Percentiles rank a stretch among this genome's conserved stretches.
These are phyloP conservation scores for Fonsecaea erecta DNA, from an alignment of 2,329 filamentous ascomycete species.

Conservation along the genomic window DNA sequence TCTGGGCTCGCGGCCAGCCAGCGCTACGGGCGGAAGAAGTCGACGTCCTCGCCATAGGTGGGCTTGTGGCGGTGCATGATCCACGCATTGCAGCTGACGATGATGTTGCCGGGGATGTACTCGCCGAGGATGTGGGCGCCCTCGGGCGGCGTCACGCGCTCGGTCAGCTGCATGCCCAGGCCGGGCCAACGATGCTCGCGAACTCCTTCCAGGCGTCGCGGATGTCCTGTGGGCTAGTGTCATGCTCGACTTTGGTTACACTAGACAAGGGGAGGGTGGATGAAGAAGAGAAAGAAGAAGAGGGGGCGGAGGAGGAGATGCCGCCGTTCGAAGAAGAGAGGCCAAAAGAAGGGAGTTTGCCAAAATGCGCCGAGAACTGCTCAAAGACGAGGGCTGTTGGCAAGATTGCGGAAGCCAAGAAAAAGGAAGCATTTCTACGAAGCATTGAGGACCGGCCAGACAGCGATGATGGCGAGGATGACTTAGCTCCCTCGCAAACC, in stretches of 20 bases:
- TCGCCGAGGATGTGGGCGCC: conserved; percentile 40
- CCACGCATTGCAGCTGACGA: conserved; percentile 43
- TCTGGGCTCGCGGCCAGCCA: conserved; percentile 58
- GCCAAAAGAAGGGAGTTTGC: conserved; percentile 87
- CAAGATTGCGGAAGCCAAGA: conserved; percentile 86
- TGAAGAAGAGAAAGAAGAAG: too few relatives aligned
- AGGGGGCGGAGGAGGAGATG: conserved; percentile 94
- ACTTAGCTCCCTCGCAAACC: conserved; percentile 58
- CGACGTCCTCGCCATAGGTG: conserved; percentile 42
- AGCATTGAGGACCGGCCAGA: conserved; percentile 82
- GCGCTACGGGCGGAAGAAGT: conserved; percentile 65
- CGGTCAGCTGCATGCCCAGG: conserved; percentile 42
- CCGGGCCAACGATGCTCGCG: conserved; percentile 45
- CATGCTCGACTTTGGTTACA: too few relatives aligned
- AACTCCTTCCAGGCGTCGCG: too few relatives aligned
- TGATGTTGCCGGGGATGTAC: conserved; percentile 38
- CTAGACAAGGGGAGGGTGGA: too few relatives aligned
- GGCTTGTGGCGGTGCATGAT: conserved; percentile 39
- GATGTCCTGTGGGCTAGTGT: too few relatives aligned
- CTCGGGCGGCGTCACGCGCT: conserved; percentile 42
- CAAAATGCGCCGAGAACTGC: conserved; percentile 85
- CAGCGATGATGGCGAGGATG: conserved; percentile 73
- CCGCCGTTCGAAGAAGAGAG: conserved; percentile 73
- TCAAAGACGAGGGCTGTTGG: conserved; percentile 88
- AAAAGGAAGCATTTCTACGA: conserved; percentile 85